Evolutionary conservation across 1,139 yeast species (phyloP).

Genomic region (Debaryomycetaceae sp.): DNA sequence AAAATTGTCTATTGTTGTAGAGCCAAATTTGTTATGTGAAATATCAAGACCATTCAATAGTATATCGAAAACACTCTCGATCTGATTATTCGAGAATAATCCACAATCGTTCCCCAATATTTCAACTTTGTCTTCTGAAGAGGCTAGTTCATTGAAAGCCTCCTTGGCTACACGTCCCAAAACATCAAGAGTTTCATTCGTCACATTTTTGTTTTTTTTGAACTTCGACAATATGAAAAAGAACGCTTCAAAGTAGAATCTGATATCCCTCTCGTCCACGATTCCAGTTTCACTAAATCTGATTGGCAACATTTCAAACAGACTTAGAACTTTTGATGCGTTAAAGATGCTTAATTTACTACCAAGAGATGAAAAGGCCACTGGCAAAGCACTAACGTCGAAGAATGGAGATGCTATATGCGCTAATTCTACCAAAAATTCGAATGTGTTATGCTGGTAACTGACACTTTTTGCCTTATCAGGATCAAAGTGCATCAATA

Average conservation of each 20-base stretch:
- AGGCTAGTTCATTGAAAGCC: conserved; percentile 32
- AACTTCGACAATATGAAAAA: conserved; percentile 74
- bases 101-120: conserved; percentile 44
- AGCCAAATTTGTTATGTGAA: conserved; percentile 35
- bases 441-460: conserved; percentile 41
- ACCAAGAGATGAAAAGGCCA: conserved; percentile 34
- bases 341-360: conserved; percentile 55
- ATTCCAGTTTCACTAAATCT: conserved; percentile 20
- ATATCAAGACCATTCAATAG: conserved; percentile 53
- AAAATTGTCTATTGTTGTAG: conserved; percentile 41
- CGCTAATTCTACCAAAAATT: conserved; percentile 42
- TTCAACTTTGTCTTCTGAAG: conserved; percentile 11
- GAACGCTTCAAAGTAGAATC: conserved; percentile 59
- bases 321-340: conserved; percentile 55
- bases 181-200: conserved; percentile 63
- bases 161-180: conserved; percentile 61
- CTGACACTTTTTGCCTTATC: conserved; percentile 28
- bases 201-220: conserved; percentile 56
- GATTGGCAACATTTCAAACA: conserved; percentile 54
- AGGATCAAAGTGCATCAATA: conserved; percentile 30
- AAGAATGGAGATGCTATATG: conserved; percentile 48
- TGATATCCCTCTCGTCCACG: conserved; percentile 35
- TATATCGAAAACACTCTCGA: conserved; percentile 54
- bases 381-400: conserved; percentile 33
- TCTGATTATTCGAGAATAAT: conserved; percentile 59